These are phyloP conservation scores for Globisporangium nodosum DNA, from an alignment of 352 stramenopile genomes.

Conservation along the genomic window DNA sequence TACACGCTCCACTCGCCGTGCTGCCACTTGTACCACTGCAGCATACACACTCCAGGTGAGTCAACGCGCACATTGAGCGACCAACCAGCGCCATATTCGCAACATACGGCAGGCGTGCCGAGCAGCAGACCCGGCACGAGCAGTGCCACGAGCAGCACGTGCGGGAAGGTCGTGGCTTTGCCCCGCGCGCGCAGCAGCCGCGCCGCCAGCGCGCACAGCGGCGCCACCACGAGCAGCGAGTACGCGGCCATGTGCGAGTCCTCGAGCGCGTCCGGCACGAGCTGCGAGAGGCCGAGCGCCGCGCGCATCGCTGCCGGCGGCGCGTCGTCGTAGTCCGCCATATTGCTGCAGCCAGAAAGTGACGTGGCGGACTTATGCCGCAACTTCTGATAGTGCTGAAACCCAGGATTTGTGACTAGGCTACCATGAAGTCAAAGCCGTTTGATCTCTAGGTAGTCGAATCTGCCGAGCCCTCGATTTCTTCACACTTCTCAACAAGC, in stretches of 20 bases:
- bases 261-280: slow-evolving; percentile 41
- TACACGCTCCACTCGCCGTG: slow-evolving; percentile 22
- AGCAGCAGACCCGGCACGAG: slow-evolving; percentile 35
- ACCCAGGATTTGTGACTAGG: too few relatives aligned
- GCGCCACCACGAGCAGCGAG: slow-evolving; percentile 39
- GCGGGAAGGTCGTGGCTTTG: slow-evolving; percentile 33
- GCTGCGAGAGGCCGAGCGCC: slow-evolving; percentile 26
- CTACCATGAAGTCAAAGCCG: too few relatives aligned
- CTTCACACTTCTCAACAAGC: not conserved
- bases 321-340: not conserved
- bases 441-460: too few relatives aligned
- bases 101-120: slow-evolving; percentile 28
- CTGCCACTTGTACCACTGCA: slow-evolving; percentile 17
- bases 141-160: slow-evolving; percentile 40
- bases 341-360: not conserved
- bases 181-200: slow-evolving; percentile 28
- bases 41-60: not conserved
- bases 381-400: too few relatives aligned
- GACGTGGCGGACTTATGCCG: not conserved
- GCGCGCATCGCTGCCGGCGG: not conserved
- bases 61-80: too few relatives aligned
- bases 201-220: slow-evolving; percentile 27
- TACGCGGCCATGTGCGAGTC: slow-evolving; percentile 40
- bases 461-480: not conserved
- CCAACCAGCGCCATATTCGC: too few relatives aligned